Base-by-base conservation (phyloP, 345 rosid genomes). In the Populus pruinosa region DNA sequence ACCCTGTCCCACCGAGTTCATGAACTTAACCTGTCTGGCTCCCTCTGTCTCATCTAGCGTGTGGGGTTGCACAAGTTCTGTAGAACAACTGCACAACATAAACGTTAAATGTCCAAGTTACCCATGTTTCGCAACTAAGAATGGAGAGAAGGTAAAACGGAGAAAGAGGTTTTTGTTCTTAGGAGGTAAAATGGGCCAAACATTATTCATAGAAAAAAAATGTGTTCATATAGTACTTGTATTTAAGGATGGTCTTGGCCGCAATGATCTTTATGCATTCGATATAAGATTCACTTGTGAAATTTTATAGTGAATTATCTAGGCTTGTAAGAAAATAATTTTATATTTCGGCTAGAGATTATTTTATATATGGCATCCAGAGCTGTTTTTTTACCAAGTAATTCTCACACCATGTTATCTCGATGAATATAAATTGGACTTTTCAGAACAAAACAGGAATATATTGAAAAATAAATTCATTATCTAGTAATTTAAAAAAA, bases 51-150 rank as follows among this genome's bases (percentile, higher is more conserved):
- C 27, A 29, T 72, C 31, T 27, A 31, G 25, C 2, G 2, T 49
- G 71, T 63, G 81, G 79, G 70, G 44, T 49, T 33, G 16, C 8
- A 13, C 35, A 69, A 63, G 73, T 38, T 64, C 69, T 59, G 25
- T 41, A 18, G 36, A 39, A 17, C 39, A 50, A 69, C 71, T 31
- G 43, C 76, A 74, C 33, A 67, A 14, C 59, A 65, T 43, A 31
- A 25, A 43, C 70, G 27, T 8, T 10, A 65, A 74, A 66, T 55
- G 13, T 72, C 36, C 78, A 39, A 77, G 35, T 69, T 67, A 50
- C 55, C 44, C 44, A 29, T 65, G 21, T 20, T 64, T 56, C 14
- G 21, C 23, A 25, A 14, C 17, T 2, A 62, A 8, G 55, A 8
- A 29, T 8, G 12, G 39, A 29, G 53, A 39, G 14, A 67, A n/a